Evolutionary conservation across 441 rosid species (phyloP).

Genomic region (Arabidopsis lyrata): DNA sequence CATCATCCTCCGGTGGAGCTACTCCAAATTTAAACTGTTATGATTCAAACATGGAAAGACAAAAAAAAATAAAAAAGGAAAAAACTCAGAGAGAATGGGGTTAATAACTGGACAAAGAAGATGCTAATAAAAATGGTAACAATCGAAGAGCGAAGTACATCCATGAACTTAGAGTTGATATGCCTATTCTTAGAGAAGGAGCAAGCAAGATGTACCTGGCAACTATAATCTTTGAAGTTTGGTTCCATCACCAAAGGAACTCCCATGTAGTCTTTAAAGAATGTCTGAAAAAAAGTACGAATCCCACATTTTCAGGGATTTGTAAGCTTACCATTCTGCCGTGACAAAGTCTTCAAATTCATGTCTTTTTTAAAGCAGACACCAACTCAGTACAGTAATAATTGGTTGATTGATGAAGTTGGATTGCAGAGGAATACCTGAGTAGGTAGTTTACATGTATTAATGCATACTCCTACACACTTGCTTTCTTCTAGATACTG

Average conservation of each 20-base stretch:
- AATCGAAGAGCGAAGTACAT: no score
- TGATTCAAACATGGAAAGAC: background rate
- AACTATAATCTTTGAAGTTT: conserved; percentile 82
- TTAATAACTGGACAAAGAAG: background rate
- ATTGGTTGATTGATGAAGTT: conserved; percentile 2
- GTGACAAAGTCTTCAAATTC: background rate
- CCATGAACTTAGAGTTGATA: no score
- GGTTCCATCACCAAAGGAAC: conserved; percentile 88
- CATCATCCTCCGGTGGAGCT: conserved; percentile 67
- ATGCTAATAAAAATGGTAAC: background rate
- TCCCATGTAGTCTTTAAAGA: conserved; percentile 85
- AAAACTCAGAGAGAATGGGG: background rate
- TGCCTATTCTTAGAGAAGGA: background rate
- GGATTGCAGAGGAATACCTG: conserved; percentile 56
- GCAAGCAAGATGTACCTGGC: conserved; percentile 62
- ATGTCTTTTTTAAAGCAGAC: conserved; percentile 7
- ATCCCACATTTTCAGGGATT: conserved; percentile 6
- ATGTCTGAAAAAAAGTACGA: conserved; percentile 52
- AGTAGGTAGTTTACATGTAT: conserved; percentile 91
- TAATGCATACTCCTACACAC: conserved; percentile 80
- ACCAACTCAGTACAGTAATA: background rate
- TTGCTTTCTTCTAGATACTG: conserved; percentile 92
- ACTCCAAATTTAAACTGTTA: conserved; percentile 89
- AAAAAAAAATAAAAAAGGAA: no score
- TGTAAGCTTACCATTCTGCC: background rate